phyloP scores from a whole-genome alignment of 164 flowering plant genomes.

The Protea cynaroides region DNA sequence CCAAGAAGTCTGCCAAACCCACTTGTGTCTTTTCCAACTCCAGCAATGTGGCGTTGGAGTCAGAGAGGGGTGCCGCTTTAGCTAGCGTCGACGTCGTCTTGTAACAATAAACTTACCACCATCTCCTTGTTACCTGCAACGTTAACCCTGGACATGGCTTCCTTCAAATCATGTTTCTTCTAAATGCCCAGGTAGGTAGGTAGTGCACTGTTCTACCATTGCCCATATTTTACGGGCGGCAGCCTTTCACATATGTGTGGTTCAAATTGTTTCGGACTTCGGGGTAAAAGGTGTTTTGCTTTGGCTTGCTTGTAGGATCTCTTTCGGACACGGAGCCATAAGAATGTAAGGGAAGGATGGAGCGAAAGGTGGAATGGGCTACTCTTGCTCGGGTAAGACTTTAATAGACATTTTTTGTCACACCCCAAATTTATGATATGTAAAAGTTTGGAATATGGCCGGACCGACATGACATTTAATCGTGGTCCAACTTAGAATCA shows the following conservation, averaged over 20 bases:
- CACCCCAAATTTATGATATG: no score
- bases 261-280: no score
- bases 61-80: slow-evolving; percentile 7
- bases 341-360: slow-evolving; percentile 37
- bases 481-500: no score
- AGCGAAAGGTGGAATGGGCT: neutral
- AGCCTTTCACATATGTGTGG: no score
- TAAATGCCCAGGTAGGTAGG: slow-evolving; percentile 67
- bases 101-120: slow-evolving; percentile 26
- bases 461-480: no score
- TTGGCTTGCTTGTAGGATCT: slow-evolving; percentile 36
- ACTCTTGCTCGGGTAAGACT: neutral
- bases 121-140: slow-evolving; percentile 37
- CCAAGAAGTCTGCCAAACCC: slow-evolving; percentile 34
- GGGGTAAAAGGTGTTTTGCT: neutral
- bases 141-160: slow-evolving; percentile 52
- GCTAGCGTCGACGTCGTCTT: no score
- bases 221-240: neutral
- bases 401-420: no score
- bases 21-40: slow-evolving; percentile 29
- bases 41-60: slow-evolving; percentile 11
- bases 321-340: slow-evolving; percentile 60
- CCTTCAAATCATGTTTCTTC: slow-evolving; percentile 73
- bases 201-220: slow-evolving; percentile 9
- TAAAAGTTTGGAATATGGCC: no score